Evolutionary conservation across 2,329 filamentous ascomycete genomes (phyloP), one percentile per base, ranked within the genome.

Genomic region (Madurella fahalii): DNA sequence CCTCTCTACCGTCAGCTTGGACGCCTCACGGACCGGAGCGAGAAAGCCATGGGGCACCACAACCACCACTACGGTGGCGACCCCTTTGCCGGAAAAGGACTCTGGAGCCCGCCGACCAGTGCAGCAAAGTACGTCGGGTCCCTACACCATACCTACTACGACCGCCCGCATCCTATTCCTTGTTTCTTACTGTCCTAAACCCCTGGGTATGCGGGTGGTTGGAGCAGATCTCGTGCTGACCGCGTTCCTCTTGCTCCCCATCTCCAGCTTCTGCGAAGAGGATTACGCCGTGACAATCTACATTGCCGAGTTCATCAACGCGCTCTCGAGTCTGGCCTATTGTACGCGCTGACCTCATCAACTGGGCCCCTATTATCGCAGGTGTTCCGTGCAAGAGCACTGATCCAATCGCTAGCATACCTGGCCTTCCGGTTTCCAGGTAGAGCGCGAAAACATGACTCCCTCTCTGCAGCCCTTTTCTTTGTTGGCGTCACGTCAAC

Each of bases 241-340:
- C 47, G 20, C 39, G 25, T 4, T 37, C 25, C 52, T 53, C n/a
- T 47, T n/a, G n/a, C n/a, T 34, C 7, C 4, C 9, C n/a, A 15
- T 5, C 32, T 20, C 15, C 42, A 69, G 67, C 52, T 69, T 69
- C 50, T 69, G 68, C 52, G 68, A 69, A 52, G 66, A 84, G 69
- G 81, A 84, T 63, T 83, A 80, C 60, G 74, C 72, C 50, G 66
- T 81, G 50, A 78, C 76, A 2, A 62, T 66, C 3, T 81, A 80
- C 61, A 69, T 81, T 46, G 79, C 74, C 32, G 78, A 82, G 58
- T 77, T 81, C 56, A 67, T 80, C 54, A 81, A 80, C 59, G 75
- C 78, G 0, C 57, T 80, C 45, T 79, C 76, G 3, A 82, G 80
- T 58, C 49, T 78, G 1, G 71, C 71, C 5, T 81, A 79, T 58